Percentiles rank a stretch among this genome's conserved stretches.
Evolutionary conservation across 2,329 filamentous ascomycete genomes (phyloP).

Genomic region (Sordariomycetes sp.): DNA sequence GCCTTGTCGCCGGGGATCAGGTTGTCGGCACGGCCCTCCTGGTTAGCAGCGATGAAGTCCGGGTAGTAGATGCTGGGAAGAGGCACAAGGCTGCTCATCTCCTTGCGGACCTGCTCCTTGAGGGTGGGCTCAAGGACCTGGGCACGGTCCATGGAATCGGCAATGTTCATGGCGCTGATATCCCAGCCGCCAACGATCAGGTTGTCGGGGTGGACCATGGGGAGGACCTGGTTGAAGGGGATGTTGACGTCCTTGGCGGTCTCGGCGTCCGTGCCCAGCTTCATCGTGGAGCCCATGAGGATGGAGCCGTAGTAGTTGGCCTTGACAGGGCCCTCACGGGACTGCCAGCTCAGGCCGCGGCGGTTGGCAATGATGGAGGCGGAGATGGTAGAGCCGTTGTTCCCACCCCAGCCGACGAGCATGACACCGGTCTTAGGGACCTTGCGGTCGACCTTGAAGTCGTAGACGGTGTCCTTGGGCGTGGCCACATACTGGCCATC

Average conservation of each 20-base stretch:
- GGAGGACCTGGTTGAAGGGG: slow-evolving; percentile 86
- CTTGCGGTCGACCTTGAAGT: slow-evolving; percentile 95
- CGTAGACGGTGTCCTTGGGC: slow-evolving; percentile 81
- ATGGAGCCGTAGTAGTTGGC: slow-evolving; percentile 99
- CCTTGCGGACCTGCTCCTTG: slow-evolving; percentile 82
- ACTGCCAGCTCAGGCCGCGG: slow-evolving; percentile 79
- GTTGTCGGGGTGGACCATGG: slow-evolving; percentile 96
- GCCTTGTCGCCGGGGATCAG: slow-evolving; percentile 75
- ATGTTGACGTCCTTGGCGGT: slow-evolving; percentile 89
- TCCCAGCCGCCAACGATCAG: slow-evolving; percentile 95
- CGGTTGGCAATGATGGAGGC: slow-evolving; percentile 96
- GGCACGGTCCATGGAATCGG: slow-evolving; percentile 89
- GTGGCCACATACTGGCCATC: slow-evolving; percentile 72
- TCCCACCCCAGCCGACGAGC: slow-evolving; percentile 95
- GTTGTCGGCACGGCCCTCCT: slow-evolving; percentile 93
- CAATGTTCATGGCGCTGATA: slow-evolving; percentile 83
- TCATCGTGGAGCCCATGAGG: slow-evolving; percentile 94
- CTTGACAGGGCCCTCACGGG: slow-evolving; percentile 72
- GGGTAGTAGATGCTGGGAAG: slow-evolving; percentile 97
- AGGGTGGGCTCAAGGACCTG: slow-evolving; percentile 91
- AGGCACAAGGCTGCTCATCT: slow-evolving; percentile 81
- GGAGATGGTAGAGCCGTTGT: slow-evolving; percentile 96
- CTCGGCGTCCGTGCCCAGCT: slow-evolving; percentile 79
- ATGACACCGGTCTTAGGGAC: slow-evolving; percentile 92
- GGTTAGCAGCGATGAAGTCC: slow-evolving; percentile 98